Evolutionary conservation across 2,329 filamentous ascomycete genomes (phyloP).

Genomic region (Fusarium sp.): DNA sequence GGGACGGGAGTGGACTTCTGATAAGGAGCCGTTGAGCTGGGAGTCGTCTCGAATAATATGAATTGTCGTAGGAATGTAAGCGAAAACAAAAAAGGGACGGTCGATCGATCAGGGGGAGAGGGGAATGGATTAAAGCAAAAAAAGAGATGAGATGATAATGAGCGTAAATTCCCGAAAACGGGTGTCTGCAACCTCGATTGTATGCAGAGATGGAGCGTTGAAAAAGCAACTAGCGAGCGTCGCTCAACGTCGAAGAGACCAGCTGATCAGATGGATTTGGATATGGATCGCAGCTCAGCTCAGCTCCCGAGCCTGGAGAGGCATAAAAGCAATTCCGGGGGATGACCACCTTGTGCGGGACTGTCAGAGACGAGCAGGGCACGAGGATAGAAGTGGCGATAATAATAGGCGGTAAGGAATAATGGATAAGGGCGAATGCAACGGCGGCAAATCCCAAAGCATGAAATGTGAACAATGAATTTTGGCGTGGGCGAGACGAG

Average conservation of each 20-base stretch:
- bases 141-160: slow-evolving; percentile 16
- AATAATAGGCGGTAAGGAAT: slow-evolving; percentile 12
- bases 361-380: neutral
- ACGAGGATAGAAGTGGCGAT: neutral
- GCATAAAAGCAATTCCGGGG: slow-evolving; percentile 12
- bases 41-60: slow-evolving; percentile 13
- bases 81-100: slow-evolving; percentile 5
- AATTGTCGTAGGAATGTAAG: slow-evolving; percentile 18
- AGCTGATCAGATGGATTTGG: slow-evolving; percentile 8
- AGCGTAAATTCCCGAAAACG: slow-evolving; percentile 28
- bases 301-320: slow-evolving; percentile 4
- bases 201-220: slow-evolving; percentile 31
- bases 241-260: slow-evolving; percentile 19
- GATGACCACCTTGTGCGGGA: neutral
- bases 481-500: neutral
- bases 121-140: neutral
- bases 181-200: slow-evolving; percentile 5
- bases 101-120: slow-evolving; percentile 8
- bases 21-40: slow-evolving; percentile 37
- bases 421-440: slow-evolving; percentile 17
- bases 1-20: slow-evolving; percentile 10
- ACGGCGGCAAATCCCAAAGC: slow-evolving; percentile 16
- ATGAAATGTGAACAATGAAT: slow-evolving; percentile 25
- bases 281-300: neutral
- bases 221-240: slow-evolving; percentile 31